Percentiles rank a stretch among this genome's conserved stretches.
Conservation (phyloP, 2,329 filamentous ascomycete species). For the Colletotrichum eleusines region DNA sequence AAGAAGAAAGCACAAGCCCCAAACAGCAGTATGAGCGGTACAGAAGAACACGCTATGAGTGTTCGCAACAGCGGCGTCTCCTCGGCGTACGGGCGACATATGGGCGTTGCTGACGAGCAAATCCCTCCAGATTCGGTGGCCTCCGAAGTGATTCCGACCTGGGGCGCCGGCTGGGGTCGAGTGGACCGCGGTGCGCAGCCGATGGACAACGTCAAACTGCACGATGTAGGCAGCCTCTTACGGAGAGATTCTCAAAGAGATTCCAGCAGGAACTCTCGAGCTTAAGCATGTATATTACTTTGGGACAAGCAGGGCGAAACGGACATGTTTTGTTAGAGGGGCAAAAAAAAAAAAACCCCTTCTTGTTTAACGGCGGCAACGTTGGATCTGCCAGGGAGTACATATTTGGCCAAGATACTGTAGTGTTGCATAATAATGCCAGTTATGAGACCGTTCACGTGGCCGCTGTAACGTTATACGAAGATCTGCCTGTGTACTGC, state of each 20-base stretch:
- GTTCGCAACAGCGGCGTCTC: constrained; percentile 41
- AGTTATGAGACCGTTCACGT: constrained; percentile 16
- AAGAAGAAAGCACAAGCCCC: constrained; percentile 43
- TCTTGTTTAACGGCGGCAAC: not conserved
- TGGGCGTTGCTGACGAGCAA: constrained; percentile 22
- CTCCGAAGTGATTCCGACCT: constrained; percentile 29
- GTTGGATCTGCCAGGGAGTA: not conserved
- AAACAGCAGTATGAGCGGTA: constrained; percentile 40
- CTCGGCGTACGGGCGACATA: constrained; percentile 44
- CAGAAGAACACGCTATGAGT: constrained; percentile 42
- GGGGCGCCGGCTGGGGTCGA: constrained; percentile 47
- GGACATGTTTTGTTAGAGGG: not conserved
- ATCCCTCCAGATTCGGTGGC: constrained; percentile 5
- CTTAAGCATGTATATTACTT: not conserved
- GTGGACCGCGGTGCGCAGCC: constrained; percentile 48
- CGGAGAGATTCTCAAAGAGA: constrained; percentile 29
- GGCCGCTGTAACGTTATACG: not conserved
- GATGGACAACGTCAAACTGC: constrained; percentile 47
- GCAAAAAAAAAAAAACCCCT: too few species aligned
- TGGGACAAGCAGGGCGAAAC: constrained; percentile 4
- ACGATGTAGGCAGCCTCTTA: constrained; percentile 52
- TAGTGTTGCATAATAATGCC: constrained; percentile 15
- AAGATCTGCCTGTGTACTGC: not conserved
- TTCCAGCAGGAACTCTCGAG: constrained; percentile 7
- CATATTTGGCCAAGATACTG: constrained; percentile 1